A percentile compares a stretch with the other conserved stretches of the same genome.
Conservation (phyloP, 148 eudicot genomes). For the Chenopodium formosanum region DNA sequence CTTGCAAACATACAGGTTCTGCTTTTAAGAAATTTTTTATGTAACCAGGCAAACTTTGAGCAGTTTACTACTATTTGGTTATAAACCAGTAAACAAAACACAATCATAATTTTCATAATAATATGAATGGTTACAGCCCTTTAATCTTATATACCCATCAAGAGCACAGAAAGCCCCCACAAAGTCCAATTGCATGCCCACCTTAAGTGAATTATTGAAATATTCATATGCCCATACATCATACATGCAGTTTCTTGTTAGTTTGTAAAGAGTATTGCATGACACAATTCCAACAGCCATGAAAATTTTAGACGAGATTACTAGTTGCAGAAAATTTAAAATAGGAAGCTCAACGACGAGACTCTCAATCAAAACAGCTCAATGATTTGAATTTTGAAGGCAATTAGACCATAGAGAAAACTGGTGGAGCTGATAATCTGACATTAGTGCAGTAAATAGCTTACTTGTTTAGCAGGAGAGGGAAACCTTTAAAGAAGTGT, state of each 20-base stretch:
- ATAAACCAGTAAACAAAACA: too few species aligned
- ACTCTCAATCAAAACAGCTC: neutral
- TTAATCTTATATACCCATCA: neutral
- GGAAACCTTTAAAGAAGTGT: slow-evolving; percentile 94
- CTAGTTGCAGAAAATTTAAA: neutral
- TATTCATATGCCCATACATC: neutral
- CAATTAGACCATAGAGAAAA: neutral
- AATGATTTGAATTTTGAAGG: neutral
- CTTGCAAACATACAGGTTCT: neutral
- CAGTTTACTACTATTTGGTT: too few species aligned
- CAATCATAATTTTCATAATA: too few species aligned
- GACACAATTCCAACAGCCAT: neutral
- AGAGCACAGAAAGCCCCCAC: neutral
- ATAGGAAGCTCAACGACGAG: too few species aligned
- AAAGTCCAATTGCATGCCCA: neutral
- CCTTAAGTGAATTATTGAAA: neutral
- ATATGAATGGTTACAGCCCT: too few species aligned
- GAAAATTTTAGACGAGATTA: neutral
- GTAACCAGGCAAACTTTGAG: neutral
- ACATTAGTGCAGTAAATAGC: slow-evolving; percentile 1
- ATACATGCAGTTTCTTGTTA: neutral
- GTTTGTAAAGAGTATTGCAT: neutral
- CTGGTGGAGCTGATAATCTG: too few species aligned
- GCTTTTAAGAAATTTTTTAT: neutral
- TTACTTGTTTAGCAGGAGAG: slow-evolving; percentile 87